Percentiles rank a stretch among this genome's conserved stretches.
phyloP scores from a whole-genome alignment of 1,284 basidiomycete genomes.

The Ceraceosorus bombacis region DNA sequence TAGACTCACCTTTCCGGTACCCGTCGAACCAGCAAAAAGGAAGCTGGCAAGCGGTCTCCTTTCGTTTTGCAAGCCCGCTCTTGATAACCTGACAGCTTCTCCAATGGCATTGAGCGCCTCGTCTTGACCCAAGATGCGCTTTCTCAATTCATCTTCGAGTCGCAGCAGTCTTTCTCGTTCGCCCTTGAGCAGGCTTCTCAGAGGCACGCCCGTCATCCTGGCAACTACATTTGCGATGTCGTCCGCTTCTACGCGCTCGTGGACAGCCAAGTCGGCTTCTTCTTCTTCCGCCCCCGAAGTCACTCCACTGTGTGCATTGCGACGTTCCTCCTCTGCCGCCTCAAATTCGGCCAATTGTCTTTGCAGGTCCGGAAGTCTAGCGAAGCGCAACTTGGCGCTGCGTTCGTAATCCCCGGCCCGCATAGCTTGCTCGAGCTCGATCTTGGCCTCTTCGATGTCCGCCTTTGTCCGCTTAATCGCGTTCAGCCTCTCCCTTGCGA shows the following conservation, averaged over 20 bases:
- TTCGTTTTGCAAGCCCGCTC: slow-evolving; percentile 77
- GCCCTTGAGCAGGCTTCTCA: slow-evolving; percentile 76
- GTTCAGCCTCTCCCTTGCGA: slow-evolving; percentile 68
- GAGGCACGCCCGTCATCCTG: slow-evolving; percentile 84
- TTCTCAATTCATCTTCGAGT: slow-evolving; percentile 68
- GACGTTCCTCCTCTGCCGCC: slow-evolving; percentile 34
- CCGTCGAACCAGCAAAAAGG: slow-evolving; percentile 80
- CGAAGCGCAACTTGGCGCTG: slow-evolving; percentile 72
- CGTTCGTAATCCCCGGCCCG: slow-evolving; percentile 69
- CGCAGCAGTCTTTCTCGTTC: slow-evolving; percentile 84
- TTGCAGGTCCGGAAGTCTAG: slow-evolving; percentile 74
- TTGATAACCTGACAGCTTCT: slow-evolving; percentile 79
- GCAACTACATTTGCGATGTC: slow-evolving; percentile 77
- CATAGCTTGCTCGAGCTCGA: slow-evolving; percentile 79
- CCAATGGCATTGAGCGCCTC: slow-evolving; percentile 71
- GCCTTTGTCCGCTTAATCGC: slow-evolving; percentile 71
- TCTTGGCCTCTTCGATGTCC: slow-evolving; percentile 71
- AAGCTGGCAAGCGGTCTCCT: slow-evolving; percentile 83
- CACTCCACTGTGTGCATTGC: background rate
- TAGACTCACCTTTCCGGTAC: slow-evolving; percentile 58
- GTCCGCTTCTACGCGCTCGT: slow-evolving; percentile 76
- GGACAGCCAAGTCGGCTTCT: slow-evolving; percentile 55
- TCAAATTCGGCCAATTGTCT: slow-evolving; percentile 67
- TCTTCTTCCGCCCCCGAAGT: background rate
- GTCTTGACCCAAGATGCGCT: slow-evolving; percentile 79